Evolutionary conservation across 1,139 yeast genomes (phyloP), one percentile per base, ranked within the genome.

Genomic region (Zygosaccharomyces pseudobailii): DNA sequence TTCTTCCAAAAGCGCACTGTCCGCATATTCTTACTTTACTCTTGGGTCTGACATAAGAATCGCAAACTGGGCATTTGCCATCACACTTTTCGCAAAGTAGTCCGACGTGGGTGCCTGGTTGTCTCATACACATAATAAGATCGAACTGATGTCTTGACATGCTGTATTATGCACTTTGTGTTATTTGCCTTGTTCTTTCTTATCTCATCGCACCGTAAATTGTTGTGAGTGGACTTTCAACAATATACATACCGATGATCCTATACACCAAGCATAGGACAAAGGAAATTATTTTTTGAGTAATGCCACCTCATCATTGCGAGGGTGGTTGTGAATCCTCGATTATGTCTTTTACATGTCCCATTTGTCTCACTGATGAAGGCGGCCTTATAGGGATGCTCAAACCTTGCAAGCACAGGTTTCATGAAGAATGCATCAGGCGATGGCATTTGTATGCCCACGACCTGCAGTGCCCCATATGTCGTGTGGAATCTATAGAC

Each of bases 81-180:
- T 90, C 97, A 65, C 98, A 90, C 65, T 78, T 85, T 34, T 79
- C 80, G 61, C 98, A 90, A 6, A 90, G 73, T 48, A 74, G 69
- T 0, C 96, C 97, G 5, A 79, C 66, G 28, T 71, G 67, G 0
- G 80, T 76, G 1, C 97, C 97, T 2, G 96, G 89, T 59, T 82
- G 95, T 61, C 85, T 87, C 76, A 87, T 73, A 64, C 97, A 90
- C 71, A 85, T 83, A 3, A 87, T 79, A 31, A 90, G 74, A 65
- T 90, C 97, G 51, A 84, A 82, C 64, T 89, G 96, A 66, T 89
- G 96, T 50, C 95, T 82, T 3, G 96, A 87, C 97, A 89, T 89
- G 7, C 13, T 37, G 25, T 19, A 22, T 13, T n/a, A 7, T 8
- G 21, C 22, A 5, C 19, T 23, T 23, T 73, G 38, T 63, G 17